phyloP scores from a whole-genome alignment of 2,329 filamentous ascomycete species.

The Stemphylium lycopersici region DNA sequence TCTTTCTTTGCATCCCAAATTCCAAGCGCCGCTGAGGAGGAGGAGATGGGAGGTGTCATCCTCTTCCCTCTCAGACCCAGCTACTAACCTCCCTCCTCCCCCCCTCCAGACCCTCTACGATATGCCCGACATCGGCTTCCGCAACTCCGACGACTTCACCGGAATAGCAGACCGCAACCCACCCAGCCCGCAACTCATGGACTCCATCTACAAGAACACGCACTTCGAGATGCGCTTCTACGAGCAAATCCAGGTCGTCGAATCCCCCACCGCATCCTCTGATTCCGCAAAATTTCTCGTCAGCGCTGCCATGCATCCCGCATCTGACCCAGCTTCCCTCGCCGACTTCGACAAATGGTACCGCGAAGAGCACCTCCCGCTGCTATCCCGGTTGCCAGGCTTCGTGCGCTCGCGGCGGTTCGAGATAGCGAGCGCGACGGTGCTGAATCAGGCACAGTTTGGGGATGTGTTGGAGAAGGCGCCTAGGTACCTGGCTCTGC shows the following conservation, averaged over 20 bases:
- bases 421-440: constrained; percentile 21
- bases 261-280: background rate
- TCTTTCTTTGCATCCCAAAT: background rate
- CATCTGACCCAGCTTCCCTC: background rate
- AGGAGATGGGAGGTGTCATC: too few relatives aligned
- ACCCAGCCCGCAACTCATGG: constrained; percentile 26
- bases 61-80: too few relatives aligned
- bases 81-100: background rate
- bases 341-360: constrained; percentile 34
- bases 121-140: constrained; percentile 31
- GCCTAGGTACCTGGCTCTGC: constrained; percentile 27
- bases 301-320: constrained; percentile 15
- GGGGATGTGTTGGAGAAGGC: constrained; percentile 9
- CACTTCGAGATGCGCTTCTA: constrained; percentile 40
- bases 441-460: constrained; percentile 27
- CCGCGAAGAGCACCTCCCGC: constrained; percentile 22
- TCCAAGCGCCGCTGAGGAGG: background rate
- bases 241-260: constrained; percentile 11
- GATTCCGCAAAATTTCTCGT: constrained; percentile 20
- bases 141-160: constrained; percentile 28
- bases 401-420: constrained; percentile 31
- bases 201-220: constrained; percentile 31
- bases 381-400: constrained; percentile 17
- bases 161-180: constrained; percentile 29
- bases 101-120: constrained; percentile 30